Evolutionary conservation across 495 filamentous ascomycete species (phyloP).

Genomic region (Staphylotrichum tortipilum): DNA sequence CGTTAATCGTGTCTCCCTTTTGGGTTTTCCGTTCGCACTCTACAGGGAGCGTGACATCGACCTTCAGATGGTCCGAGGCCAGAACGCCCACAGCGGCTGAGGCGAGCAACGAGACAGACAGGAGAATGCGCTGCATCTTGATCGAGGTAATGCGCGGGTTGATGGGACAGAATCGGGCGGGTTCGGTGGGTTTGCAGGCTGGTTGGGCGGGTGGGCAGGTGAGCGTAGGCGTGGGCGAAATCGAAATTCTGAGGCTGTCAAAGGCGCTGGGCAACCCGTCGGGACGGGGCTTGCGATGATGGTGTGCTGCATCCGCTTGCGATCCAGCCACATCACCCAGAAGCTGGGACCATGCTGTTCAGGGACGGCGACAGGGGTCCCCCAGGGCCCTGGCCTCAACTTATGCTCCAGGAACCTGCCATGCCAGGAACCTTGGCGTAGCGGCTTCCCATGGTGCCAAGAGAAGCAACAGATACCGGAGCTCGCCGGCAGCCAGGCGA

Average conservation of each 20-base stretch:
- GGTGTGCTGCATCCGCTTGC: not conserved
- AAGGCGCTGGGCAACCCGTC: not conserved
- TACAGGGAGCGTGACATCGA: conserved; percentile 65
- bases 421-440: too few species aligned
- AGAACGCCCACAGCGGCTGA: conserved; percentile 42
- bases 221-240: not conserved
- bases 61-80: conserved; percentile 52
- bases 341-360: not conserved
- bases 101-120: conserved; percentile 48
- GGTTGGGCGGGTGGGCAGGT: too few species aligned
- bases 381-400: too few species aligned
- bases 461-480: too few species aligned
- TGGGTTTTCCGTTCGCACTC: conserved; percentile 61
- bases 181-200: not conserved
- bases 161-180: not conserved
- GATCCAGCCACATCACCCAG: conserved; percentile 1
- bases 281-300: too few species aligned
- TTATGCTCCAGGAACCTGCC: too few species aligned
- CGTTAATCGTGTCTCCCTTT: conserved; percentile 67
- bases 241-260: not conserved
- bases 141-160: not conserved
- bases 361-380: too few species aligned
- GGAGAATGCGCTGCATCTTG: conserved; percentile 49
- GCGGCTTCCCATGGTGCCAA: too few species aligned
- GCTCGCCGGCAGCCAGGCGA: too few species aligned